A percentile compares a stretch with the other conserved stretches of the same genome.
These are phyloP conservation scores for Apiospora koreana DNA, from an alignment of 2,329 filamentous ascomycete species.

Conservation along the genomic window DNA sequence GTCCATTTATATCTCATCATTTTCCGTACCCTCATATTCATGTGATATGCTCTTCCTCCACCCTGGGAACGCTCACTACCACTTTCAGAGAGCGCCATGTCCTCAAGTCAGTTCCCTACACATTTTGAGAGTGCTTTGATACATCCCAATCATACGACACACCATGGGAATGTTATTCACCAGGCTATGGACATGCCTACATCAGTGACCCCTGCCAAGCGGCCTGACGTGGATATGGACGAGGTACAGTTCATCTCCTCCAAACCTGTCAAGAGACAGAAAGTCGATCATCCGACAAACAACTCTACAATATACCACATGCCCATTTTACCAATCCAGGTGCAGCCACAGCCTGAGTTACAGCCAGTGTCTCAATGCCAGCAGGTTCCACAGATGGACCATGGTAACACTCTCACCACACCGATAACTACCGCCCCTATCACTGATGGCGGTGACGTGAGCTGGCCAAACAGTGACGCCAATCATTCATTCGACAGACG, in stretches of 20 bases:
- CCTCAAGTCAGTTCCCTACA: not conserved
- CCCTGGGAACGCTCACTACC: not conserved
- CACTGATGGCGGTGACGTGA: not conserved
- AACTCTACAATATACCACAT: not conserved
- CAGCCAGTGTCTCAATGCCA: not conserved
- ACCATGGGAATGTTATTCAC: not conserved
- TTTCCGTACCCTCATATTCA: not conserved
- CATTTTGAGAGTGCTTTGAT: not conserved
- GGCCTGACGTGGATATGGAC: slow-evolving; percentile 31
- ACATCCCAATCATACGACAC: not conserved
- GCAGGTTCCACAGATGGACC: not conserved
- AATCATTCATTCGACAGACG: slow-evolving; percentile 21
- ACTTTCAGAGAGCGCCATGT: not conserved
- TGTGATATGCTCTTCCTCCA: not conserved
- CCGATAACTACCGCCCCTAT: not conserved
- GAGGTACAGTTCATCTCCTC: slow-evolving; percentile 48
- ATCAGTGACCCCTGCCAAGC: slow-evolving; percentile 26
- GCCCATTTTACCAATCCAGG: not conserved
- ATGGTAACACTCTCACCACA: not conserved
- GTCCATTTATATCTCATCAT: not conserved
- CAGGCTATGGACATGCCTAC: not conserved
- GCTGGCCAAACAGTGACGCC: not conserved
- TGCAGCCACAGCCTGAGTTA: not conserved
- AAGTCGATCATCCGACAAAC: slow-evolving; percentile 21
- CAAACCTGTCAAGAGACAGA: slow-evolving; percentile 43